Percentiles rank a stretch among this genome's conserved stretches.
Conservation (phyloP, 2,329 filamentous ascomycete species). For the Fusarium anthophilum region DNA sequence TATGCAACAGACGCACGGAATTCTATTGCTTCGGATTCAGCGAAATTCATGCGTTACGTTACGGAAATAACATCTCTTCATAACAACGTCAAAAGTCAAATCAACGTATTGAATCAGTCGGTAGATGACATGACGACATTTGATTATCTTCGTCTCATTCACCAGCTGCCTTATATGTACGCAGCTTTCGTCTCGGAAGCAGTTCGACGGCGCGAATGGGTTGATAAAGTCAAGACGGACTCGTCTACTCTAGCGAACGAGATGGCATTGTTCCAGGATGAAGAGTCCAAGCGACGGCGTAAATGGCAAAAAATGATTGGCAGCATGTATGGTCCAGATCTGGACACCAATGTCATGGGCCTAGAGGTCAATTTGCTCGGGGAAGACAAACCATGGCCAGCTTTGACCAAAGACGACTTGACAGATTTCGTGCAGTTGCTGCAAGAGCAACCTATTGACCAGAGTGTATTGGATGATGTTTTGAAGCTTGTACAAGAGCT, state of each 20-base stretch:
- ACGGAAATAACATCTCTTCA: conserved; percentile 82
- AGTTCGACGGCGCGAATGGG: conserved; percentile 88
- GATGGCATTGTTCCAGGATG: conserved; percentile 90
- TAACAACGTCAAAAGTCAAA: conserved; percentile 74
- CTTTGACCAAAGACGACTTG: conserved; percentile 78
- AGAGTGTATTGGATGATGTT: conserved; percentile 75
- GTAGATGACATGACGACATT: conserved; percentile 83
- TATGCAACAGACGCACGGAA: conserved; percentile 74
- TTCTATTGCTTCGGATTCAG: conserved; percentile 69
- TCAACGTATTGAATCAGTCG: conserved; percentile 75
- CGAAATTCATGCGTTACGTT: conserved; percentile 83
- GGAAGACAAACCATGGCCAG: conserved; percentile 82
- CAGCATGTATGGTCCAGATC: conserved; percentile 73
- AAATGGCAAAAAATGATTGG: conserved; percentile 92
- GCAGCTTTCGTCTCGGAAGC: conserved; percentile 89
- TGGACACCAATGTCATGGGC: conserved; percentile 75
- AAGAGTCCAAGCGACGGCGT: conserved; percentile 86
- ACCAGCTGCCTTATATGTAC: conserved; percentile 88
- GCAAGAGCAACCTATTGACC: conserved; percentile 71
- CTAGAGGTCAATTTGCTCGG: conserved; percentile 88
- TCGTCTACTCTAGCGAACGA: conserved; percentile 91
- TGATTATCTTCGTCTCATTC: conserved; percentile 80
- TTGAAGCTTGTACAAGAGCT: conserved; percentile 81
- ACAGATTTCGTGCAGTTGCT: conserved; percentile 76
- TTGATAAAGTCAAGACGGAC: conserved; percentile 87